Conservation (phyloP, 768 basidiomycete genomes). For the Megacollybia marginata region DNA sequence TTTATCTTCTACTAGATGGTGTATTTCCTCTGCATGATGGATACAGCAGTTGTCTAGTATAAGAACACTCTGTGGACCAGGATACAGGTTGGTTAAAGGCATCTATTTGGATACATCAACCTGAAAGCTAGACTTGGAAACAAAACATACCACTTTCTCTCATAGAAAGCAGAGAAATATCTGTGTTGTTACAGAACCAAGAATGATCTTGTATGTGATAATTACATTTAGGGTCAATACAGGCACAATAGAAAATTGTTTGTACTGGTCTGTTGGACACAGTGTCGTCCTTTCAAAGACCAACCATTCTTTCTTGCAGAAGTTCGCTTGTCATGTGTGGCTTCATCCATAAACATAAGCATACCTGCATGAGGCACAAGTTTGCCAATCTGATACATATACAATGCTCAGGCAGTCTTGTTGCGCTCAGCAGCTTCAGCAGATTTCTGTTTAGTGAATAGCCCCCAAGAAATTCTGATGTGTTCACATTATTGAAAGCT, state of each 20-base stretch:
- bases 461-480: too few relatives aligned
- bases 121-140: too few relatives aligned
- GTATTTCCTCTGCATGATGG: conserved; percentile 14
- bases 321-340: conserved; percentile 7
- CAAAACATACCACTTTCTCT: conserved; percentile 7
- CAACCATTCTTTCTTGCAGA: conserved; percentile 1
- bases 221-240: conserved; percentile 12
- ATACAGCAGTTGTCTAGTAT: conserved; percentile 19
- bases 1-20: conserved; percentile 6
- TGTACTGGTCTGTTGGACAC: conserved; percentile 7
- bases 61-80: conserved; percentile 13
- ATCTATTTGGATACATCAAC: too few relatives aligned
- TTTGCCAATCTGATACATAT: conserved; percentile 12
- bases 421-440: conserved; percentile 17
- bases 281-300: conserved; percentile 4
- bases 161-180: conserved; percentile 15
- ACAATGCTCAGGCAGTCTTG: conserved; percentile 16
- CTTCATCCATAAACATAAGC: conserved; percentile 14
- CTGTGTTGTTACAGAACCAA: conserved; percentile 15
- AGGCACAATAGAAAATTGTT: conserved; percentile 14
- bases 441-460: too few relatives aligned
- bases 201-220: conserved; percentile 11
- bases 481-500: too few relatives aligned
- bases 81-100: conserved; percentile 14
- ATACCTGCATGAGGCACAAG: conserved; percentile 9